Conservation (phyloP, 1,139 yeast species). For the Lodderomyces elongisporus region DNA sequence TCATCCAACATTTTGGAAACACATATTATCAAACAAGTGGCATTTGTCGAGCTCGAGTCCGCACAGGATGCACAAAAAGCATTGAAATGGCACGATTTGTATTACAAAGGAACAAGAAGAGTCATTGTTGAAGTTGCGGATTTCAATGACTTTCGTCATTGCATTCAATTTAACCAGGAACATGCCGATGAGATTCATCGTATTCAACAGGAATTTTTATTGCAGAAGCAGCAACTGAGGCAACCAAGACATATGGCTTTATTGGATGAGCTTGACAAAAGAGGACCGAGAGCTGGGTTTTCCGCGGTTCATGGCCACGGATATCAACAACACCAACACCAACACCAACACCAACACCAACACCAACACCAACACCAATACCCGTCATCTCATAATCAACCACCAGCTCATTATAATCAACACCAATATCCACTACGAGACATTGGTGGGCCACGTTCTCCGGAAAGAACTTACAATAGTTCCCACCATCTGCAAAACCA, state of each 20-base stretch:
- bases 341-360: slow-evolving; percentile 6
- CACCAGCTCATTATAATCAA: no score
- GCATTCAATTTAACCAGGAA: slow-evolving; percentile 38
- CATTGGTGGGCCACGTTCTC: slow-evolving; percentile 3
- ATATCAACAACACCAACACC: slow-evolving; percentile 2
- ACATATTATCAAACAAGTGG: slow-evolving; percentile 44
- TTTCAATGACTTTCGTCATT: slow-evolving; percentile 43
- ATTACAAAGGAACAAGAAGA: slow-evolving; percentile 35
- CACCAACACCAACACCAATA: slow-evolving; percentile 3
- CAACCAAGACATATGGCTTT: slow-evolving; percentile 16
- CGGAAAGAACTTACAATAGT: slow-evolving; percentile 8
- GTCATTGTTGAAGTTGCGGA: slow-evolving; percentile 44
- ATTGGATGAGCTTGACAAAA: slow-evolving; percentile 12
- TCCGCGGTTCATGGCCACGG: not conserved
- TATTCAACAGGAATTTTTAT: slow-evolving; percentile 31
- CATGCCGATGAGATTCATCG: slow-evolving; percentile 27
- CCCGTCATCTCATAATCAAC: not conserved
- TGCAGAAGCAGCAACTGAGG: slow-evolving; percentile 16
- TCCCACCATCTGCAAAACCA: slow-evolving; percentile 7
- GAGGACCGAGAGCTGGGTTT: slow-evolving; percentile 4
- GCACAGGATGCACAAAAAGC: slow-evolving; percentile 44
- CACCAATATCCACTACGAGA: not conserved
- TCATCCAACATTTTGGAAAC: slow-evolving; percentile 37
- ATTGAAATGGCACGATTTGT: slow-evolving; percentile 43
- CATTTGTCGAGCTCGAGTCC: slow-evolving; percentile 54